A percentile compares a stretch with the other conserved stretches of the same genome.
phyloP scores from a whole-genome alignment of 2,329 filamentous ascomycete species.

The Thermothelomyces thermophilus region DNA sequence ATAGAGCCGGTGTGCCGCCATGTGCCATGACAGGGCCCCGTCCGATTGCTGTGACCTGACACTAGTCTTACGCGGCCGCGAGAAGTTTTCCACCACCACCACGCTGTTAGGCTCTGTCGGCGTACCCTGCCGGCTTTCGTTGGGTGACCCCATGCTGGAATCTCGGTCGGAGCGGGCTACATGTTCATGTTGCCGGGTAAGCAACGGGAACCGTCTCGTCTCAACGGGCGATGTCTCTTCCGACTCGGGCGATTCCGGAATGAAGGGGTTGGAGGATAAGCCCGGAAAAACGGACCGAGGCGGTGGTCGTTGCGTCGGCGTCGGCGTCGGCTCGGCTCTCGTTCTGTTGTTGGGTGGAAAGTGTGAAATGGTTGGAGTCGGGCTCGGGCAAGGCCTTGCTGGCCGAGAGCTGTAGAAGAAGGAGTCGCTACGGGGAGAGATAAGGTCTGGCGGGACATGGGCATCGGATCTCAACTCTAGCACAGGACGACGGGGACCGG shows the following conservation, averaged over 20 bases:
- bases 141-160: slow-evolving; percentile 25
- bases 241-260: slow-evolving; percentile 24
- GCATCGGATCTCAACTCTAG: slow-evolving; percentile 16
- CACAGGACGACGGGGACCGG: slow-evolving; percentile 16
- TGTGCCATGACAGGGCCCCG: slow-evolving; percentile 16
- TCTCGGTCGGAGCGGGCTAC: slow-evolving; percentile 21
- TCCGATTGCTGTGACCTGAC: slow-evolving; percentile 25
- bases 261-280: slow-evolving; percentile 30
- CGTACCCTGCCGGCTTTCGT: slow-evolving; percentile 28
- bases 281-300: slow-evolving; percentile 28
- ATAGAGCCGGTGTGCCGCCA: slow-evolving; percentile 16
- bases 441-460: slow-evolving; percentile 15
- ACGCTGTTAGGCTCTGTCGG: slow-evolving; percentile 28
- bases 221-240: slow-evolving; percentile 7
- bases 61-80: slow-evolving; percentile 51
- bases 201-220: slow-evolving; percentile 22
- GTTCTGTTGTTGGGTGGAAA: slow-evolving; percentile 16
- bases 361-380: slow-evolving; percentile 17
- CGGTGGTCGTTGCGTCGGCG: slow-evolving; percentile 11
- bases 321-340: slow-evolving; percentile 21
- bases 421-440: slow-evolving; percentile 44
- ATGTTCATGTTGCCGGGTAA: slow-evolving; percentile 20
- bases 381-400: slow-evolving; percentile 25
- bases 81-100: slow-evolving; percentile 50
- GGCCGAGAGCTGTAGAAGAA: slow-evolving; percentile 27